Base-by-base conservation (phyloP, 2,329 filamentous ascomycete genomes). In the Daldinia sp. region DNA sequence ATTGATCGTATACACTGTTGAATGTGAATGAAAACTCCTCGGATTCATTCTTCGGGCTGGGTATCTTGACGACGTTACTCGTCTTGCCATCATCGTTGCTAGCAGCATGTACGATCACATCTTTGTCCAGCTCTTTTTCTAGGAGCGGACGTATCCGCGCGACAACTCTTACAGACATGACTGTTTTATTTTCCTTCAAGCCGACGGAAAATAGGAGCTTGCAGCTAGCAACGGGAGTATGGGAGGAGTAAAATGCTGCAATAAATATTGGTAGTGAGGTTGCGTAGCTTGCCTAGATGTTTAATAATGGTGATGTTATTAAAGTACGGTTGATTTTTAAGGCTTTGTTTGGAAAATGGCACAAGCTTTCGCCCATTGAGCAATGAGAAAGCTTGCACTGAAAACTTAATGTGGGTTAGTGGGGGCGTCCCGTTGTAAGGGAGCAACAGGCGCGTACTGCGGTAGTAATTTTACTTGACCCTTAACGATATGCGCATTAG, bases 21-120 rank as follows among this genome's bases (percentile, higher is more conserved):
- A 98, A 98, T 53, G 94, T 87, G 76, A 98, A 99, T 55, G 91
- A 93, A 78, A 94, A 98, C 73, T 94, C 91, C 78, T 98, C 94
- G 19, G 85, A 82, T 68, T 92, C 91, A 73, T 97, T 97, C 81
- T 95, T 97, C 0, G 94, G 94, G 74, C 93, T 97, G 3, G 94
- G 94, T 72, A 98, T 96, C 76, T 91, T 90, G 73, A 98, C 88
- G 27, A 96, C 80, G 23, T 84, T 89, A 65, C 85, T 87, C 17
- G 87, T 83, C 68, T 83, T 85, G 68, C 85, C 85, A 47, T 85
- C 80, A 52, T 89, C 85, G 59, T 82, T 85, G 64, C 84, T 86
- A 48, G 89, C 89, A 7, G 88, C 85, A 49, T 80, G 82, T 69
- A 98, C 90, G 70, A 98, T 97, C 63, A 92, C 85, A 80, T 98